phyloP scores from a whole-genome alignment of 2,329 filamentous ascomycete species.

The Cladosporium sp. region DNA sequence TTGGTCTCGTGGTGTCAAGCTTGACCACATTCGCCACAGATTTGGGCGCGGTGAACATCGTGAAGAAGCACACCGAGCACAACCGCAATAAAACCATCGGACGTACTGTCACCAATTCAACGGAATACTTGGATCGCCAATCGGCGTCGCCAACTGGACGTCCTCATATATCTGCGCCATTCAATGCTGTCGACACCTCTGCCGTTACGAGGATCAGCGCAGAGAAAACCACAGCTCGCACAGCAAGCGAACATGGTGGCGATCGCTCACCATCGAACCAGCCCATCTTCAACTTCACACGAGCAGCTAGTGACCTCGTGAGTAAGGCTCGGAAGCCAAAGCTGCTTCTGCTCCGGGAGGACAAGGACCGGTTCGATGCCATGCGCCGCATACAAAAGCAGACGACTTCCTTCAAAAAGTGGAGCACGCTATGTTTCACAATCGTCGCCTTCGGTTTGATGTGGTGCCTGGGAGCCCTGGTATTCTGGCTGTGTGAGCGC shows the following conservation, averaged over 20 bases:
- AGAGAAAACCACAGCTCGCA: background rate
- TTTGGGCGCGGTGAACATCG: slow-evolving; percentile 63
- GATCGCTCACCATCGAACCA: slow-evolving; percentile 16
- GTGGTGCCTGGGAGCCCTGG: slow-evolving; percentile 77
- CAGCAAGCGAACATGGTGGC: background rate
- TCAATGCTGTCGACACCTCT: slow-evolving; percentile 23
- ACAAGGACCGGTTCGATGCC: slow-evolving; percentile 44
- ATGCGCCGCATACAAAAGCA: slow-evolving; percentile 75
- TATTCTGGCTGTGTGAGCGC: slow-evolving; percentile 68
- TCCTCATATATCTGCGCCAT: slow-evolving; percentile 25
- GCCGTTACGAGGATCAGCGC: slow-evolving; percentile 24
- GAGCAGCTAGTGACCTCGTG: slow-evolving; percentile 20
- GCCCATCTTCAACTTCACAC: slow-evolving; percentile 24
- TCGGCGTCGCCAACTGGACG: slow-evolving; percentile 1
- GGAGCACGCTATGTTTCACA: slow-evolving; percentile 72
- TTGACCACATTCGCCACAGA: slow-evolving; percentile 69
- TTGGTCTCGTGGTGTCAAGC: slow-evolving; percentile 80
- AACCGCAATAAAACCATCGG: slow-evolving; percentile 56
- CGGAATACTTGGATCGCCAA: slow-evolving; percentile 2
- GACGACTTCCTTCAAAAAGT: slow-evolving; percentile 67
- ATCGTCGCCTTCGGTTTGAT: slow-evolving; percentile 68
- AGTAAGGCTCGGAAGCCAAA: slow-evolving; percentile 43
- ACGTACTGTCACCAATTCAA: slow-evolving; percentile 21
- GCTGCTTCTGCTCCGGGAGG: slow-evolving; percentile 58
- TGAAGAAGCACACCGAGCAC: slow-evolving; percentile 60